Percentiles rank a stretch among this genome's conserved stretches.
Conservation (phyloP, 2,329 filamentous ascomycete genomes). For the Emergomyces africanus region DNA sequence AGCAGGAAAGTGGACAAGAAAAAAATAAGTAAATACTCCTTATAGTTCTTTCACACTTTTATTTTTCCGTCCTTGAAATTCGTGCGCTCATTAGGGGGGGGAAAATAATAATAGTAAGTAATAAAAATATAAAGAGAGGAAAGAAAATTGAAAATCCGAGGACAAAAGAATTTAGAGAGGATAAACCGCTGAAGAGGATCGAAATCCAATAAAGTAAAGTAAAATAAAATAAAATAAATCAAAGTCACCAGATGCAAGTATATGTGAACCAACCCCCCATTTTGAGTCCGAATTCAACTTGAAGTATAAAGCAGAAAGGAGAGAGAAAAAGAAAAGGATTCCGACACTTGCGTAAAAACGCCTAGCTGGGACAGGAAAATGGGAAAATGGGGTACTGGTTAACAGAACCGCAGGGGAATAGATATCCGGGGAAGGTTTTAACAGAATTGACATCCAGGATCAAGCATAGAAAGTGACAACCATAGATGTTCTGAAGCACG, state of each 20-base stretch:
- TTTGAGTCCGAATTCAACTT: not conserved
- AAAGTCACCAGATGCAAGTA: not conserved
- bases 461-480: not conserved
- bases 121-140: not conserved
- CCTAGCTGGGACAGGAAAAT: not conserved
- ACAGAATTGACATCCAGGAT: not conserved
- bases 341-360: constrained; percentile 6
- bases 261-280: not conserved
- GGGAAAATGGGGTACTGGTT: not conserved
- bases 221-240: not conserved
- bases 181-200: not conserved
- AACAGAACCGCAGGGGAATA: not conserved
- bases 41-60: not conserved
- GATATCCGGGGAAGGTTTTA: not conserved
- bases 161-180: too few relatives aligned
- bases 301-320: not conserved
- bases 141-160: too few relatives aligned
- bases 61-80: not conserved
- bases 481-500: not conserved
- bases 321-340: not conserved
- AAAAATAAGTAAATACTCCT: not conserved
- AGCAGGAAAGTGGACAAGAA: not conserved
- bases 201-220: not conserved
- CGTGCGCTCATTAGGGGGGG: not conserved
- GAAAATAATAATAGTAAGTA: too few relatives aligned